A percentile compares a stretch with the other conserved stretches of the same genome.
phyloP scores from a whole-genome alignment of 1,284 basidiomycete species.

The Pisolithus thermaeus region DNA sequence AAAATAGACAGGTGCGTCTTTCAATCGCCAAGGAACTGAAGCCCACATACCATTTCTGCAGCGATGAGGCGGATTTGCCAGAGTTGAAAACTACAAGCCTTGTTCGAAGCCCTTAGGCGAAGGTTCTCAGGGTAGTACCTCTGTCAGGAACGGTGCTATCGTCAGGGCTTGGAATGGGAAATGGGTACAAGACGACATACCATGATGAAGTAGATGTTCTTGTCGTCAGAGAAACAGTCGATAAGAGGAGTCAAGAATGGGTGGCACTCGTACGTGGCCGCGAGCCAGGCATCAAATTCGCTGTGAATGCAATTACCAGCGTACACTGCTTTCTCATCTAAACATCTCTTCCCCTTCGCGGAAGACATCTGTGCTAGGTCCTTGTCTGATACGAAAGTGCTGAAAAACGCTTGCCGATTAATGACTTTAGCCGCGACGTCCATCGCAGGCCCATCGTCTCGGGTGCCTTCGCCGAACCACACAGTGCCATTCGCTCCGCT shows the following conservation, averaged over 20 bases:
- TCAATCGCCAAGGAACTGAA: too few species aligned
- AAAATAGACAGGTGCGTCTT: background rate
- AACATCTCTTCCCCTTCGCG: background rate
- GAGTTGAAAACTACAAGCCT: slow-evolving; percentile 1
- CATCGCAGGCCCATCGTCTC: background rate
- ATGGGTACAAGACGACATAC: background rate
- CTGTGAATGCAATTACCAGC: background rate
- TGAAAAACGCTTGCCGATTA: slow-evolving; percentile 2
- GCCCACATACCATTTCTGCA: slow-evolving; percentile 9
- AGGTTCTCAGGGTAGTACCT: slow-evolving; percentile 11
- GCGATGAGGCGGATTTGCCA: slow-evolving; percentile 10
- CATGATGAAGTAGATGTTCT: slow-evolving; percentile 11
- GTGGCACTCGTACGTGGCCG: background rate
- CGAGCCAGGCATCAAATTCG: background rate
- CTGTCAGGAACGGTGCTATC: background rate
- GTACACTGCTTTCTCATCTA: background rate
- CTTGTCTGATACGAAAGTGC: background rate
- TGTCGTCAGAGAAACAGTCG: slow-evolving; percentile 6
- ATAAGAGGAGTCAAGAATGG: slow-evolving; percentile 9
- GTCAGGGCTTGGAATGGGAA: background rate
- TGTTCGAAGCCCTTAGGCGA: slow-evolving; percentile 2
- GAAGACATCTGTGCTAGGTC: background rate
- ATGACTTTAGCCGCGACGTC: slow-evolving; percentile 12
- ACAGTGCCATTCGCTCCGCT: slow-evolving; percentile 8
- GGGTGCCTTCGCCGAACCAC: slow-evolving; percentile 6